These are phyloP conservation scores for Cardamine chenopodiifolia DNA, from an alignment of 345 rosid species.

Conservation along the genomic window DNA sequence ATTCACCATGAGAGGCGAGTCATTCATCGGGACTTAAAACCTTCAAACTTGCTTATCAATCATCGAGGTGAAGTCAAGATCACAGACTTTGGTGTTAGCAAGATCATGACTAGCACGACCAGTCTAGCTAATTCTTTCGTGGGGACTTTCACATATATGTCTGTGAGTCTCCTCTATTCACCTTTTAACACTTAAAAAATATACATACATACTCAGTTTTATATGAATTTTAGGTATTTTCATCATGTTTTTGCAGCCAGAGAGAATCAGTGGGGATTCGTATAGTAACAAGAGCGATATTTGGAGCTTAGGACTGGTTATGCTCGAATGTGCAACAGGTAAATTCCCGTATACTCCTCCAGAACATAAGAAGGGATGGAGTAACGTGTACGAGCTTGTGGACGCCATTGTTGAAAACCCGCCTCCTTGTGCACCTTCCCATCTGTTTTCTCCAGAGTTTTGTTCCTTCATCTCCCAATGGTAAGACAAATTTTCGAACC, in stretches of 20 bases:
- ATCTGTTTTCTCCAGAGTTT: conserved; percentile 74
- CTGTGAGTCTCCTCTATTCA: conserved; percentile 58
- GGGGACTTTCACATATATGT: conserved; percentile 88
- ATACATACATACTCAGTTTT: not conserved
- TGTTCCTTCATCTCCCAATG: conserved; percentile 86
- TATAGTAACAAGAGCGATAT: conserved; percentile 61
- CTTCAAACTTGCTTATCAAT: conserved; percentile 84
- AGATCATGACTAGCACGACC: conserved; percentile 71
- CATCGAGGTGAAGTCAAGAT: conserved; percentile 96
- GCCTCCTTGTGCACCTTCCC: conserved; percentile 72
- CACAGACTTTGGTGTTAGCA: conserved; percentile 94
- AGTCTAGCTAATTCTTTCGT: conserved; percentile 81
- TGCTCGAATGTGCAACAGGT: conserved; percentile 86
- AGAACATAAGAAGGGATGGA: conserved; percentile 62
- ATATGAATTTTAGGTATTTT: not conserved
- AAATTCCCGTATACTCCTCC: conserved; percentile 83
- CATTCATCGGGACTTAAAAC: conserved; percentile 86
- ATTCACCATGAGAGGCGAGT: conserved; percentile 86
- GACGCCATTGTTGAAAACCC: conserved; percentile 76
- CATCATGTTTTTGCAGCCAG: conserved; percentile 59
- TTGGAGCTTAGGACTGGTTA: conserved; percentile 92
- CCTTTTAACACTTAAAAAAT: not conserved
- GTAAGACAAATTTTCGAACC: conserved; percentile 43
- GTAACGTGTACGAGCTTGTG: conserved; percentile 75
- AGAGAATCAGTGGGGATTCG: conserved; percentile 63